Base-by-base conservation (phyloP, 306 rosid species). In the Medicago ruthenica region DNA sequence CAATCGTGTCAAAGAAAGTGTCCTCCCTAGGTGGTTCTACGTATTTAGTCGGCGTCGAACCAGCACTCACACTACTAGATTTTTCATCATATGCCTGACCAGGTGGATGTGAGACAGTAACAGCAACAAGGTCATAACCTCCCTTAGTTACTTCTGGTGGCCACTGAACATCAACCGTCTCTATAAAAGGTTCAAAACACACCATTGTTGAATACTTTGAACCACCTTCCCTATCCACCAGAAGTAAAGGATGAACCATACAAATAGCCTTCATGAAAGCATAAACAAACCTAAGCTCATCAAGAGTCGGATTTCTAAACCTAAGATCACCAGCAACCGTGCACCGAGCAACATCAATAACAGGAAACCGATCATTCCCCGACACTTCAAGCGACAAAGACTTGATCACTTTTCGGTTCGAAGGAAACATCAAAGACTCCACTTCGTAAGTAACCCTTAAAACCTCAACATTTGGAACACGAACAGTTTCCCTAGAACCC, bases 131-230 rank as follows among this genome's bases (percentile, higher is more conserved):
- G 67, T 80, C 84, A 68, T 80, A 39, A 80, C 80, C 80, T 70
- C 68, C 48, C 67, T 75, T 81, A 11, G 76, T 45, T 61, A 75
- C 61, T 68, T 81, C 80, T 24, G 73, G 80, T 58, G 84, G 84
- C 84, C 91, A 90, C 55, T 90, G 89, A 73, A 86, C 86, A 87
- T 88, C 96, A 65, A 90, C 88, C 0, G 96, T 88, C 78, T 90
- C 93, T 12, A 88, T 88, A 68, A 90, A 86, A 39, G 87, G 88
- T 57, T 88, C 91, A 39, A 85, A 88, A 55, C 58, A 7, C 62
- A 76, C 73, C 75, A 86, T 27, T 24, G 76, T 85, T 0, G 89
- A 85, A 88, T 86, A 85, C 78, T 83, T 86, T 9, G 84, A 84
- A 76, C 89, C 87, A 41, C 83, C 82, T 69, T 88, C 96, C 77